A percentile compares a stretch with the other conserved stretches of the same genome.
phyloP scores from a whole-genome alignment of 495 filamentous ascomycete genomes.

The Umbilicaria muhlenbergii region DNA sequence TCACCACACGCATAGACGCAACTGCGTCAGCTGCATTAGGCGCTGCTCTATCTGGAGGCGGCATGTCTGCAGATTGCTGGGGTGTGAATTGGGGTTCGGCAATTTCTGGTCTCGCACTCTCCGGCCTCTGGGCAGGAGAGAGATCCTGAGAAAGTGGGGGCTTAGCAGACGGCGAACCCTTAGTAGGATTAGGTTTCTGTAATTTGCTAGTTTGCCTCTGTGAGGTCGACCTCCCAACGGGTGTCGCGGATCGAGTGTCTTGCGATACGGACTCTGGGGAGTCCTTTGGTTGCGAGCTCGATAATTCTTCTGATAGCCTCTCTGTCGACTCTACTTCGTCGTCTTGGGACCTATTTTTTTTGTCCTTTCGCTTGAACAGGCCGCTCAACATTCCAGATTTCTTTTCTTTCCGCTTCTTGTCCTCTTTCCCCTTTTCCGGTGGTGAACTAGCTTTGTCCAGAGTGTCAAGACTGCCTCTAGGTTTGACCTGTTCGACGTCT shows the following conservation, averaged over 20 bases:
- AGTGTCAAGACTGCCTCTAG: conserved; percentile 29
- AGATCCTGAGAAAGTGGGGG: conserved; percentile 13
- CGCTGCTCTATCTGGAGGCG: conserved; percentile 2
- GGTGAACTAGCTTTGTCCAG: conserved; percentile 35
- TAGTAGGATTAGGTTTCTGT: conserved; percentile 50
- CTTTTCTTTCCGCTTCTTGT: conserved; percentile 83
- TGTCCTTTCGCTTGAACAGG: conserved; percentile 90
- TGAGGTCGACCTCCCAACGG: conserved; percentile 15
- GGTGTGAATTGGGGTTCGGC: neutral
- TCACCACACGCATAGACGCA: conserved; percentile 45
- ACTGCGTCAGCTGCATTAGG: conserved; percentile 3
- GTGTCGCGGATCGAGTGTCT: conserved; percentile 20
- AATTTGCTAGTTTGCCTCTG: conserved; percentile 55
- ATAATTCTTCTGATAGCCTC: conserved; percentile 41
- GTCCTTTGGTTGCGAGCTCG: conserved; percentile 35
- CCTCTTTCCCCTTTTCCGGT: conserved; percentile 48
- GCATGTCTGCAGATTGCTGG: conserved; percentile 1
- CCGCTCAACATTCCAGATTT: conserved; percentile 84
- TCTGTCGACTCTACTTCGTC: conserved; percentile 49
- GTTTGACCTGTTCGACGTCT: conserved; percentile 9
- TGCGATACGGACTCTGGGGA: conserved; percentile 31
- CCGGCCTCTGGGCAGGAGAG: conserved; percentile 1
- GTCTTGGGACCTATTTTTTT: conserved; percentile 55
- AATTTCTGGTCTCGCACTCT: too few relatives aligned
- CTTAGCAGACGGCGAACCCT: conserved; percentile 28